Percentiles rank a stretch among this genome's conserved stretches.
Evolutionary conservation across 176 grass and related monocot species (phyloP).

Genomic region (Hsuehochloa calcarea): DNA sequence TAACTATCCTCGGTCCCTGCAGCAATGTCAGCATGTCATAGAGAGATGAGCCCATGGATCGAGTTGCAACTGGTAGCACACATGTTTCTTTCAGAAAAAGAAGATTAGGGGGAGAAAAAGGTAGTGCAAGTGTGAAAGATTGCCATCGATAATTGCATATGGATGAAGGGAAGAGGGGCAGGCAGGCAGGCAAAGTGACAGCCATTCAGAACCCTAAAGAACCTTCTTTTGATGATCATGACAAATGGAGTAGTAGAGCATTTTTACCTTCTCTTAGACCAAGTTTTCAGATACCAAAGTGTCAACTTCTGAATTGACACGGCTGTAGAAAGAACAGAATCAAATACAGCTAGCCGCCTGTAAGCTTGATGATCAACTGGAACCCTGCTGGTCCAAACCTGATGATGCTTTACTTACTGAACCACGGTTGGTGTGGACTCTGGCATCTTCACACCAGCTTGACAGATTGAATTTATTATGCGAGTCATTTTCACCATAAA

Average conservation of each 20-base stretch:
- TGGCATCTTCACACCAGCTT: neutral
- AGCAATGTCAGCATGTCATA: conserved; percentile 15
- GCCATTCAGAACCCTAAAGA: neutral
- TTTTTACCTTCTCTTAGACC: neutral
- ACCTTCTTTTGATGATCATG: neutral
- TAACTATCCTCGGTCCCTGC: too few species aligned
- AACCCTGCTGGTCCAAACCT: neutral
- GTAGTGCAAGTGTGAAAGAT: neutral
- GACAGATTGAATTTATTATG: neutral
- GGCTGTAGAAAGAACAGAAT: neutral
- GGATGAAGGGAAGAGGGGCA: conserved; percentile 6
- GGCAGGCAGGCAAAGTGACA: conserved; percentile 3
- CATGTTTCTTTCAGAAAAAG: conserved; percentile 35
- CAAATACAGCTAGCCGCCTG: neutral
- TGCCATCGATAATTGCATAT: neutral
- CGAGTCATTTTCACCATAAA: neutral
- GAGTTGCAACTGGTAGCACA: neutral
- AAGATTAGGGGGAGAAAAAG: neutral
- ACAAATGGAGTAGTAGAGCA: neutral
- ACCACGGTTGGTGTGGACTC: neutral
- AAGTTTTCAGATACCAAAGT: neutral
- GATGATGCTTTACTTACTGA: neutral
- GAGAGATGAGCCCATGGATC: conserved; percentile 21
- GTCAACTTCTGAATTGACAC: neutral
- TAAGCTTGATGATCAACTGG: neutral